Evolutionary conservation across 257 asterid genomes (phyloP), one percentile per base, ranked within the genome.

Genomic region (Salvia miltiorrhiza): DNA sequence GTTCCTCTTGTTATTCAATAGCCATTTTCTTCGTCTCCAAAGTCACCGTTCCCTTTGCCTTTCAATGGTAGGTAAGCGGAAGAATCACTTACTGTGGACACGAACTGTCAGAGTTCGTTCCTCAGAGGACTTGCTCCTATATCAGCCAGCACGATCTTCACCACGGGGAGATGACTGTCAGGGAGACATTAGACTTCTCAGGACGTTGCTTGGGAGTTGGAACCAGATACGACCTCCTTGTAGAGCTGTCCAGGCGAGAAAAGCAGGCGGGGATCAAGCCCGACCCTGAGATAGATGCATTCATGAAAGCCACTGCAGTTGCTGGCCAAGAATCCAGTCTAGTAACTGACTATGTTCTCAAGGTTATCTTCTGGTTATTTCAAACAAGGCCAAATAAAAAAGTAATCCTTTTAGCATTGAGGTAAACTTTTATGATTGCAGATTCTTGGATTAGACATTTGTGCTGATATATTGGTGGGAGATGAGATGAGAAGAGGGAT

Each of bases 141-240:
- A 90, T 90, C 65, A 92, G 97, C 80, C 97, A 92, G 71, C 88
- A 89, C 32, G 98, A 92, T 26, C 82, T 92, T 75, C 98, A 92
- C 79, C 96, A 92, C 0, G 98, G 96, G 24, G 98, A 92, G 83
- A 81, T 92, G 98, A 92, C 98, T 6, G 98, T 90, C 3, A 80
- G 95, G 67, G 98, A 92, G 77, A 90, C 98, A 0, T 52, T 92
- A 65, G 76, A 92, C 79, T 92, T 92, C 56, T 78, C 98, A 0
- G 97, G 96, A 49, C 96, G 98, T 63, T 88, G 93, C 90, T 84
- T 90, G 21, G 98, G 98, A 58, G 95, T 92, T 62, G 97, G 98
- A 56, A 84, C 96, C 19, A 79, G 98, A 62, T 92, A 86, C 62
- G 97, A 92, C 69, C 97, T 92, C 68, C 88, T 92, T 21, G 83